Percentiles rank a stretch among this genome's conserved stretches.
Evolutionary conservation across 2,329 filamentous ascomycete species (phyloP).

Genomic region (Pseudogymnoascus sp.): DNA sequence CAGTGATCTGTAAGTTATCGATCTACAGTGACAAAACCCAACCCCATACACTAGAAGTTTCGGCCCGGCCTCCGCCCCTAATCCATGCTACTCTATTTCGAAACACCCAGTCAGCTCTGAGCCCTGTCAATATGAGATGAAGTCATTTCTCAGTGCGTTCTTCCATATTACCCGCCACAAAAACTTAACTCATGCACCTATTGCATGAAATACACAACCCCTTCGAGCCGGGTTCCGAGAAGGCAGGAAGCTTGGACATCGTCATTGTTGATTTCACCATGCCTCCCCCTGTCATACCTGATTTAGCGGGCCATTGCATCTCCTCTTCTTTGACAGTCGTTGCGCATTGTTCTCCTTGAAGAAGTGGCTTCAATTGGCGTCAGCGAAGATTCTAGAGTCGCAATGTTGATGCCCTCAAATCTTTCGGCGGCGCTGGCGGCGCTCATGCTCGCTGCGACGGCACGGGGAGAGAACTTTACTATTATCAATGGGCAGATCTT

Average conservation of each 20-base stretch:
- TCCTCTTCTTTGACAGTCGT: neutral
- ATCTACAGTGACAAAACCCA: neutral
- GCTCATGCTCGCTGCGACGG: neutral
- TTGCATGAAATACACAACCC: neutral
- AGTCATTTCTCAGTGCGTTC: neutral
- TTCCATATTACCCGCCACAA: neutral
- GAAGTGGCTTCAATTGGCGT: neutral
- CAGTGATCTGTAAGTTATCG: neutral
- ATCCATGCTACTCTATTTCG: slow-evolving; percentile 3
- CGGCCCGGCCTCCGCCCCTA: slow-evolving; percentile 5
- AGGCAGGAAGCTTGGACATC: neutral
- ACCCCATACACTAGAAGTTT: neutral
- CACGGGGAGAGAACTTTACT: slow-evolving; percentile 37
- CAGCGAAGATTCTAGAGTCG: neutral
- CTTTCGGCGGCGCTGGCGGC: neutral
- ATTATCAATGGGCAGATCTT: slow-evolving; percentile 58
- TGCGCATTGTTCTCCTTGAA: neutral
- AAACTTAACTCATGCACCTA: neutral
- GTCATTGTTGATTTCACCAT: neutral
- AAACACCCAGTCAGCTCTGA: neutral
- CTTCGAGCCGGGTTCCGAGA: neutral
- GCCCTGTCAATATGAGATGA: slow-evolving; percentile 4
- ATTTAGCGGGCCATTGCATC: neutral
- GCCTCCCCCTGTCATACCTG: neutral
- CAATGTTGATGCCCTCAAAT: neutral